Conservation (phyloP, 768 basidiomycete species). For the Hygrocybe coccinea region DNA sequence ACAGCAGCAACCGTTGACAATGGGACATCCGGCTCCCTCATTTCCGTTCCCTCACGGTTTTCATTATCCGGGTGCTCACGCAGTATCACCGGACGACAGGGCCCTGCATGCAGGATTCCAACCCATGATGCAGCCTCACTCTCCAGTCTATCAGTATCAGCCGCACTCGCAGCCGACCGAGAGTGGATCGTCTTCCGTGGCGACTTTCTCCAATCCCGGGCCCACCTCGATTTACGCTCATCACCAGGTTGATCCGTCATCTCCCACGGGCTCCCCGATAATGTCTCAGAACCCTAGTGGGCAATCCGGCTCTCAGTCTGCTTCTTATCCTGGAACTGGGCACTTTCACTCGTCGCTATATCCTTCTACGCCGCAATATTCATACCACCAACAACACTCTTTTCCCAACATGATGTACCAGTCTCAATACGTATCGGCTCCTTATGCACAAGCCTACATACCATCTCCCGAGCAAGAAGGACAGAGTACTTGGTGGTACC, state of each 20-base stretch:
- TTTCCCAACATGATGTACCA: slow-evolving; percentile 35
- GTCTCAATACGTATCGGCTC: slow-evolving; percentile 34
- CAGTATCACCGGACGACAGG: slow-evolving; percentile 30
- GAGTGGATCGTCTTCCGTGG: background rate
- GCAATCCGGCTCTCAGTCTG: slow-evolving; percentile 22
- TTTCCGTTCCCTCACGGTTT: slow-evolving; percentile 36
- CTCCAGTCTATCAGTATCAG: slow-evolving; percentile 38
- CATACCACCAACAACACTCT: slow-evolving; percentile 37
- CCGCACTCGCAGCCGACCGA: slow-evolving; percentile 19
- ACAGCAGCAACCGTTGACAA: slow-evolving; percentile 35
- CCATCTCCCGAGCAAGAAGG: slow-evolving; percentile 33
- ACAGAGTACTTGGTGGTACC: slow-evolving; percentile 54
- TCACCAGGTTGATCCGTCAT: slow-evolving; percentile 21
- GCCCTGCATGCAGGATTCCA: slow-evolving; percentile 40
- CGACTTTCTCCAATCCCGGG: slow-evolving; percentile 20
- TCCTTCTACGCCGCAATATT: slow-evolving; percentile 31
- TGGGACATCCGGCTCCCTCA: slow-evolving; percentile 34
- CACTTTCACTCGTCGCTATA: slow-evolving; percentile 36
- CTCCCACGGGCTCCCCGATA: slow-evolving; percentile 24
- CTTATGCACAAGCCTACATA: slow-evolving; percentile 34
- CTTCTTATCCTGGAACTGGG: slow-evolving; percentile 23
- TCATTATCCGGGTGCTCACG: slow-evolving; percentile 27
- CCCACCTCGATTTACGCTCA: slow-evolving; percentile 25
- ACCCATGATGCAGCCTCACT: slow-evolving; percentile 36
- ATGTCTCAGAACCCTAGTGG: slow-evolving; percentile 19